phyloP scores from a whole-genome alignment of 306 rosid genomes.

The Quercus robur region DNA sequence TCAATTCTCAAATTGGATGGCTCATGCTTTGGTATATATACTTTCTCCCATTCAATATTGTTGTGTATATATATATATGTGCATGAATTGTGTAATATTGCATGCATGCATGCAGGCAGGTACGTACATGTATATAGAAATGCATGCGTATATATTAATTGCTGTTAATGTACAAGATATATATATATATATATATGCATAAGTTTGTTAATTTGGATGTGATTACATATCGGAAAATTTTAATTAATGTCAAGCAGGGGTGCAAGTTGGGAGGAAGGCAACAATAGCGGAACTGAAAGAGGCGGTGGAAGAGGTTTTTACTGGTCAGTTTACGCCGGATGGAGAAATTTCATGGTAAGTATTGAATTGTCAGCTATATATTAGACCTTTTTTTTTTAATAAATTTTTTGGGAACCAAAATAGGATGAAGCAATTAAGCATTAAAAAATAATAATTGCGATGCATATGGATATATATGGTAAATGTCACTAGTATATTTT shows the following conservation, averaged over 20 bases:
- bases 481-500: no score
- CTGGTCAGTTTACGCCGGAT: constrained; percentile 6
- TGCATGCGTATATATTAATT: no score
- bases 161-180: neutral
- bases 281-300: constrained; percentile 42
- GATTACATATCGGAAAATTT: neutral
- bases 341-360: constrained; percentile 43
- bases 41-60: no score
- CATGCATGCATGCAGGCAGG: neutral
- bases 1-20: constrained; percentile 49
- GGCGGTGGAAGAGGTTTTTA: constrained; percentile 48
- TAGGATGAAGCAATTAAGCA: no score
- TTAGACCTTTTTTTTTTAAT: neutral
- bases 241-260: constrained; percentile 19
- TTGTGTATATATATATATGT: neutral
- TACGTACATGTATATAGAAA: neutral
- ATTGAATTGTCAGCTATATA: neutral
- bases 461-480: no score
- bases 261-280: constrained; percentile 33
- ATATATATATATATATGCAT: neutral
- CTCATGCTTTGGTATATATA: constrained; percentile 39
- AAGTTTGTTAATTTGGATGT: neutral
- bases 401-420: no score
- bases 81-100: neutral
- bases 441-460: no score